A percentile compares a stretch with the other conserved stretches of the same genome.
Evolutionary conservation across 179 eudicot genomes (phyloP).

Genomic region (Corrigiola litoralis): DNA sequence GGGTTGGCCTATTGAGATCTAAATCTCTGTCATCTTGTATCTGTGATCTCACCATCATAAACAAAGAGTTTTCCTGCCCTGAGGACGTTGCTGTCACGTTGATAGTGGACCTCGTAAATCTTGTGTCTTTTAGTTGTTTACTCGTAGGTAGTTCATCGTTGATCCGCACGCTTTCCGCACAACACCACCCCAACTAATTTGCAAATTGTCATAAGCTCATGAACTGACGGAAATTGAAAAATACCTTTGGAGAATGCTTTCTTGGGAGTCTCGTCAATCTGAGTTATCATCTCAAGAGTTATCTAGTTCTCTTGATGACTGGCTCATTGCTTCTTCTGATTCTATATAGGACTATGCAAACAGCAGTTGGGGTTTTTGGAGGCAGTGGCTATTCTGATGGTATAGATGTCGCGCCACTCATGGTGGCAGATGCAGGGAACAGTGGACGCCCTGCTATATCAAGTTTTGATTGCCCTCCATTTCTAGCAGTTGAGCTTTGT

Average conservation of each 20-base stretch:
- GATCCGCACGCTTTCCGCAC: too few relatives aligned
- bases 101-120: too few relatives aligned
- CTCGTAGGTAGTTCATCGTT: too few relatives aligned
- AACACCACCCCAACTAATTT: too few relatives aligned
- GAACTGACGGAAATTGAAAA: not conserved
- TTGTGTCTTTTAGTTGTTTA: too few relatives aligned
- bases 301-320: not conserved
- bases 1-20: too few relatives aligned
- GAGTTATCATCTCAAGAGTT: not conserved
- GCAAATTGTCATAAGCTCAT: not conserved
- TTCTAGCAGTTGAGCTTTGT: slow-evolving; percentile 78
- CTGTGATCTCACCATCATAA: too few relatives aligned
- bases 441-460: slow-evolving; percentile 77
- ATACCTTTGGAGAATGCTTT: not conserved
- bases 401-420: slow-evolving; percentile 54
- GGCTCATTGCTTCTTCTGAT: not conserved
- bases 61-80: too few relatives aligned
- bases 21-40: too few relatives aligned
- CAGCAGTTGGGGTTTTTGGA: slow-evolving; percentile 90
- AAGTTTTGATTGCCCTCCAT: slow-evolving; percentile 74
- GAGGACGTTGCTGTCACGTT: too few relatives aligned
- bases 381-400: slow-evolving; percentile 58
- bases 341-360: slow-evolving; percentile 79
- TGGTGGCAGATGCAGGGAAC: slow-evolving; percentile 66
- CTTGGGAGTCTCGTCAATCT: not conserved